phyloP scores from a whole-genome alignment of 2,329 filamentous ascomycete genomes.

The Beauveria sp. region DNA sequence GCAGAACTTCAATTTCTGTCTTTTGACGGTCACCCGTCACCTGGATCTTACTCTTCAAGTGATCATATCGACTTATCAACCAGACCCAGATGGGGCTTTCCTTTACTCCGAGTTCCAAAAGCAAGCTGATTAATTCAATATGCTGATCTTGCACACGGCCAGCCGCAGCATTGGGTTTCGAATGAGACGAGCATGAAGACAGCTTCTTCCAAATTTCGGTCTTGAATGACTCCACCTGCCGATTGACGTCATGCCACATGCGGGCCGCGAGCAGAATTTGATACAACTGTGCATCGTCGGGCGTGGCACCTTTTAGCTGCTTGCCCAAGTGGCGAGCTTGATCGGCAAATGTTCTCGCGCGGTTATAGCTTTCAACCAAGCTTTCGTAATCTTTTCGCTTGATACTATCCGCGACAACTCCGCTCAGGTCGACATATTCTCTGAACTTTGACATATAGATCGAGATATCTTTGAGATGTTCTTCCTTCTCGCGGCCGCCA shows the following conservation, averaged over 20 bases:
- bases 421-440: constrained; percentile 73
- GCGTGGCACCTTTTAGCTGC: constrained; percentile 41
- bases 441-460: constrained; percentile 70
- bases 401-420: constrained; percentile 72
- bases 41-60: constrained; percentile 78
- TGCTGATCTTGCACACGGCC: constrained; percentile 68
- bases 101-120: constrained; percentile 89
- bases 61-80: constrained; percentile 82
- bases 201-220: constrained; percentile 81
- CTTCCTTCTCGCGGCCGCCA: constrained; percentile 84
- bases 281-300: constrained; percentile 74
- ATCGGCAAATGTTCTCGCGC: constrained; percentile 73
- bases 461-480: constrained; percentile 71
- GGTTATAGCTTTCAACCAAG: constrained; percentile 77
- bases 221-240: constrained; percentile 81
- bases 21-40: constrained; percentile 75
- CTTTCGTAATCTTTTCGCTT: constrained; percentile 85
- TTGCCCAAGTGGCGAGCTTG: constrained; percentile 65
- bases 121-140: constrained; percentile 80
- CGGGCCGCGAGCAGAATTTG: constrained; percentile 80
- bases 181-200: constrained; percentile 55
- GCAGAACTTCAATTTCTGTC: constrained; percentile 85
- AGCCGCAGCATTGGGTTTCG: constrained; percentile 38
- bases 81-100: constrained; percentile 97
- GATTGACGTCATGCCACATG: constrained; percentile 92